Evolutionary conservation across 2,329 filamentous ascomycete species (phyloP), one percentile per base, ranked within the genome.

Genomic region (Xylaria sp.): DNA sequence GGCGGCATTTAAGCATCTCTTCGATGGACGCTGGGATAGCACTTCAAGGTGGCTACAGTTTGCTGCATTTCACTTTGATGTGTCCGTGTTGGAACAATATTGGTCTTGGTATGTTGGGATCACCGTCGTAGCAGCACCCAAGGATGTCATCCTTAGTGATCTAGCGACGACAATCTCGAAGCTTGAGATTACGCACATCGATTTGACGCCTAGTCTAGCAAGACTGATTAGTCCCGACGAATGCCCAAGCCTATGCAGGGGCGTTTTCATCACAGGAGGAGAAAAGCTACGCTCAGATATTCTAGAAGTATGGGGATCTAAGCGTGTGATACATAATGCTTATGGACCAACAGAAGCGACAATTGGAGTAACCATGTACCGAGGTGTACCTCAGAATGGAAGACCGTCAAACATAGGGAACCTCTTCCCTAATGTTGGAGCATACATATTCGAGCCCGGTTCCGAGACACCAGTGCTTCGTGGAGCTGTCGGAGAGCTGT

Each of bases 91-190:
- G 0, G 94, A 98, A 77, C 94, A 97, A 76, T 98, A 95, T 78
- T 98, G 94, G 94, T 96, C 91, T 67, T 98, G 94, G 94, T 94
- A 91, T 34, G 92, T 96, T 0, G 94, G 94, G 1, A 94, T 98
- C 31, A 91, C 92, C 3, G 87, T 98, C 0, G 91, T 95, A 1
- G 90, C 92, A 1, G 94, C 93, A 7, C 92, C 93, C 0, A 88
- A 93, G 72, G 94, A 98, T 77, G 78, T 97, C 1, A 91, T 98
- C 1, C 90, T 98, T 41, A 93, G 96, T 74, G 93, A 98, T 74
- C 84, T 98, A 18, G 86, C 91, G 1, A 87, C 87, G 1, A 89
- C 91, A 0, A 95, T 98, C 67, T 88, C 87, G 20, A 85, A 84
- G 25, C 85, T 97, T 3, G 81, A 84, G 9, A 95, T 98, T 71